Evolutionary conservation across 2,329 filamentous ascomycete genomes (phyloP), one percentile per base, ranked within the genome.

Genomic region (Sclerotinia borealis): DNA sequence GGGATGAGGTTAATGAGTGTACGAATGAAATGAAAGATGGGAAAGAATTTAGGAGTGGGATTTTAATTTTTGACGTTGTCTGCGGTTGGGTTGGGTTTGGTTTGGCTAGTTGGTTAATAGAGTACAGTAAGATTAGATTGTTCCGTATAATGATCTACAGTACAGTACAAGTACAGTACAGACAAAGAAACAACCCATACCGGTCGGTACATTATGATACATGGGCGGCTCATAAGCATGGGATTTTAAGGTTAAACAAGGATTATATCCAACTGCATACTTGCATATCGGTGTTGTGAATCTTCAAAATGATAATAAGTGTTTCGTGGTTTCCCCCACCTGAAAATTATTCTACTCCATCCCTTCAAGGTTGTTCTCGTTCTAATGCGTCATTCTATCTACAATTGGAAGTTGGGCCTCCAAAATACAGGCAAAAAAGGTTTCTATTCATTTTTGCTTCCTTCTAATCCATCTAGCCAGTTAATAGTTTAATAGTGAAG

Each of bases 81-180:
- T 31, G 51, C 51, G 36, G 52, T 56, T 31, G n/a, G 13, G 13
- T 31, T 36, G 19, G 25, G 17, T 50, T 45, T 39, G 36, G 36
- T 27, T 55, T 55, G 27, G 36, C 25, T 15, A 36, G 9, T 7
- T 31, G 11, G 36, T 41, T 22, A 4, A 15, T 41, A 41, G 36
- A 55, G 7, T 41, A 41, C 19, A n/a, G n/a, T 19, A 55, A 55
- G 36, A 41, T 41, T 41, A 55, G n/a, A n/a, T n/a, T n/a, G n/a
- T n/a, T n/a, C n/a, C n/a, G n/a, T n/a, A n/a, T n/a, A 43, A 56
- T 56, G 52, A 56, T 56, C 37, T 56, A 56, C 52, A n/a, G n/a
- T n/a, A n/a, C n/a, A n/a, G n/a, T n/a, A n/a, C n/a, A n/a, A n/a
- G n/a, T n/a, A n/a, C n/a, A n/a, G n/a, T n/a, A n/a, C n/a, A n/a